phyloP scores from a whole-genome alignment of 805 yeast genomes.

The Candida anglica region DNA sequence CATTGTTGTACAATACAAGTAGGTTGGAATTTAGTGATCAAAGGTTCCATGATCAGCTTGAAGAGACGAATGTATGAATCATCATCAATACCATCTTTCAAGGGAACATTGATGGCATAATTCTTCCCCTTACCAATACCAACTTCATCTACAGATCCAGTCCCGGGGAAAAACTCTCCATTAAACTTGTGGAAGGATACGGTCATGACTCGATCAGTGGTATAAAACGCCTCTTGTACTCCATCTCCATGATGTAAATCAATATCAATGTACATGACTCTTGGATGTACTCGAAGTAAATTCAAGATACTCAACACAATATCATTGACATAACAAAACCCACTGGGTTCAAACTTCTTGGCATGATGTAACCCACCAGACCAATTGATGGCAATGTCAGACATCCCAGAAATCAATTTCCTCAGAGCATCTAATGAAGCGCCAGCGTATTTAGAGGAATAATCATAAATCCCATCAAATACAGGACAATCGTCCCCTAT shows the following conservation, averaged over 20 bases:
- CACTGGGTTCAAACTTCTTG: slow-evolving; percentile 89
- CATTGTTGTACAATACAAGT: slow-evolving; percentile 93
- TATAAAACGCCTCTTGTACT: slow-evolving; percentile 93
- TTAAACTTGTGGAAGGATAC: slow-evolving; percentile 90
- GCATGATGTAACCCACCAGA: slow-evolving; percentile 98
- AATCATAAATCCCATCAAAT: slow-evolving; percentile 92
- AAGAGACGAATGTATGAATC: slow-evolving; percentile 71
- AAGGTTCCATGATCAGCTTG: slow-evolving; percentile 86
- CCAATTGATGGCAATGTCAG: slow-evolving; percentile 94
- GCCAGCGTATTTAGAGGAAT: slow-evolving; percentile 84
- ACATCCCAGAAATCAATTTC: slow-evolving; percentile 76
- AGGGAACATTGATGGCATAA: slow-evolving; percentile 86
- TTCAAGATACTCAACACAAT: slow-evolving; percentile 86
- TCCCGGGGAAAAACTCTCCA: slow-evolving; percentile 96
- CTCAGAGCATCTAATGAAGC: slow-evolving; percentile 93
- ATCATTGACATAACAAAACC: slow-evolving; percentile 93
- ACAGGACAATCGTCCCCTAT: slow-evolving; percentile 95
- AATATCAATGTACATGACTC: slow-evolving; percentile 90
- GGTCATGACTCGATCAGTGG: slow-evolving; percentile 95
- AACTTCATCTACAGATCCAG: slow-evolving; percentile 85
- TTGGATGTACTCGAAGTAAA: slow-evolving; percentile 80
- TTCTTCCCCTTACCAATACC: slow-evolving; percentile 90
- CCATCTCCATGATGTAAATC: slow-evolving; percentile 98
- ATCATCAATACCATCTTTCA: slow-evolving; percentile 94
- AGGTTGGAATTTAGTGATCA: slow-evolving; percentile 88